Base-by-base conservation (phyloP, 352 stramenopile genomes). In the Globisporangium irregulare region DNA sequence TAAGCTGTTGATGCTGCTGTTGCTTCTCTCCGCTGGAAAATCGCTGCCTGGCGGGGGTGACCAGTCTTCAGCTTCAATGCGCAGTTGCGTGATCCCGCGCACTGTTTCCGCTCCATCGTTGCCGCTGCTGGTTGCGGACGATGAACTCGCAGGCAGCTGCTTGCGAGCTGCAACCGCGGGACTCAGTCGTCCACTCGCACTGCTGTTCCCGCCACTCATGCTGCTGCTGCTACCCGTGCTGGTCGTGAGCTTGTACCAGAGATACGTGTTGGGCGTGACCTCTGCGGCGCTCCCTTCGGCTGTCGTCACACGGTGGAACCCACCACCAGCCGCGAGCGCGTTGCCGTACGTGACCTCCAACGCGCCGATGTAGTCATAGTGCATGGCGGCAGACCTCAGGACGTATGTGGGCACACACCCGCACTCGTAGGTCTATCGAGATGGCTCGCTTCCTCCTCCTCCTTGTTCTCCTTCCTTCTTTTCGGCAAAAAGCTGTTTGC, bases 301-400 rank as follows among this genome's bases (percentile, higher is more conserved):
- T 6, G 78, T 93, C 59, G 89, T 96, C 25, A 95, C 89, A 66
- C 89, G 89, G 68, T 92, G 89, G 74, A 92, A 96, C 60, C 84
- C 78, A 55, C 86, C 86, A 34, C 87, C 87, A 41, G 73, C 86
- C 18, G 86, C 89, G 22, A 96, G 83, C 65, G 89, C 89, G 65
- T 95, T 89, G 68, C 87, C 89, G 68, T 96, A 96, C 59, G 89
- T 96, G 62, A 96, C 84, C 70, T 96, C 89, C 5, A 96, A 70
- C 54, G 67, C 80, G 53, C 73, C 78, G 58, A 96, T 80, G 69
- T 79, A 88, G 75, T 92, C 86, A 63, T 75, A 85, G 60, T 87
- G 80, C 86, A 94, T 94, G 34, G 66, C 65, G 24, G 51, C 29
- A 46, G 55, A 60, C 55, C 24, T 58, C 24, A 46, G 4, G 18